These are phyloP conservation scores for Lepiota venenata DNA, from an alignment of 768 basidiomycete genomes.

Conservation along the genomic window DNA sequence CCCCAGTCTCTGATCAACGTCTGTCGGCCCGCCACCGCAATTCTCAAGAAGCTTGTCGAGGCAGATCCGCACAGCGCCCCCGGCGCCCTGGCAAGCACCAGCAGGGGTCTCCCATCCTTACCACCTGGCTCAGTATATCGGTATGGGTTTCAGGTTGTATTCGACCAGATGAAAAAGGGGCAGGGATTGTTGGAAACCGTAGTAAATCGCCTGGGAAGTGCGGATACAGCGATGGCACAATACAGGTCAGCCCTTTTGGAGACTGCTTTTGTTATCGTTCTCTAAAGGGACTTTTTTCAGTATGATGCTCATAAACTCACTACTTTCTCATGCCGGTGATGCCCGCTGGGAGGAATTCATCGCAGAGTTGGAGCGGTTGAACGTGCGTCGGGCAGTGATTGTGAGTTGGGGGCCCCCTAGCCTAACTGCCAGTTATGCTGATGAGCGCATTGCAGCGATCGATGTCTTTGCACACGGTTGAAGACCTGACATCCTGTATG, in stretches of 20 bases:
- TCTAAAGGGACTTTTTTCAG: conserved; percentile 32
- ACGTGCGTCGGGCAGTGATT: conserved; percentile 78
- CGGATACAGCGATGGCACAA: conserved; percentile 82
- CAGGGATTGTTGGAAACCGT: conserved; percentile 73
- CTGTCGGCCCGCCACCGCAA: conserved; percentile 86
- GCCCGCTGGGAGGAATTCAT: conserved; percentile 78
- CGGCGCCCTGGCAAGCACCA: conserved; percentile 59
- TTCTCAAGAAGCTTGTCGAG: conserved; percentile 86
- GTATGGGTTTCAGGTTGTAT: conserved; percentile 84
- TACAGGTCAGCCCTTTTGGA: conserved; percentile 53
- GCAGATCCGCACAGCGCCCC: conserved; percentile 73
- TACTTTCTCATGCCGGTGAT: conserved; percentile 78
- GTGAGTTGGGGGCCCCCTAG: conserved; percentile 42
- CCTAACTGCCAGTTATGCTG: not conserved
- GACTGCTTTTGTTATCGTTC: not conserved
- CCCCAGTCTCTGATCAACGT: conserved; percentile 81
- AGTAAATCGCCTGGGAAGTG: conserved; percentile 73
- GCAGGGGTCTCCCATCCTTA: conserved; percentile 45
- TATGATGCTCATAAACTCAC: conserved; percentile 88
- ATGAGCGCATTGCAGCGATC: conserved; percentile 48
- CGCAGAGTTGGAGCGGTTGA: conserved; percentile 67
- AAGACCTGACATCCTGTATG: conserved; percentile 80
- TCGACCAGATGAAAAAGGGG: conserved; percentile 77
- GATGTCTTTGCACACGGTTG: conserved; percentile 78
- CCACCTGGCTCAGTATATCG: conserved; percentile 73